phyloP scores from a whole-genome alignment of 2,329 filamentous ascomycete species.

The Cercospora zeae-maydis region DNA sequence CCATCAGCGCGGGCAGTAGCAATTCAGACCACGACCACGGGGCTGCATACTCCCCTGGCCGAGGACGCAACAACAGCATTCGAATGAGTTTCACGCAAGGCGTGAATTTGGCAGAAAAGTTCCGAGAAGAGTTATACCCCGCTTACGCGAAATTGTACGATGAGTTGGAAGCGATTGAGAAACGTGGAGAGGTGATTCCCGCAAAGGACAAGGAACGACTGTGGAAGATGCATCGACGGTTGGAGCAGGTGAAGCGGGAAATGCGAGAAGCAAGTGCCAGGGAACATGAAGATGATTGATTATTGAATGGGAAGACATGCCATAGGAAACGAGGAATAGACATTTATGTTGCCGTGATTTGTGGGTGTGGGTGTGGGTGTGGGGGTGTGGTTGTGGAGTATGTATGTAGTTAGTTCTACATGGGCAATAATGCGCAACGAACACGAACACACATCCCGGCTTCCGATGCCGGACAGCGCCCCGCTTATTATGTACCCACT shows the following conservation, averaged over 20 bases:
- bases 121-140: slow-evolving; percentile 55
- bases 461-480: slow-evolving; percentile 8
- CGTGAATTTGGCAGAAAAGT: slow-evolving; percentile 48
- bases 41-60: slow-evolving; percentile 5
- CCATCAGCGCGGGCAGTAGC: slow-evolving; percentile 25
- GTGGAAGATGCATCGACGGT: slow-evolving; percentile 51
- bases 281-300: slow-evolving; percentile 17
- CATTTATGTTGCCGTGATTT: not conserved
- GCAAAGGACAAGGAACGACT: slow-evolving; percentile 50
- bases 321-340: not conserved
- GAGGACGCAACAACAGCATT: slow-evolving; percentile 26
- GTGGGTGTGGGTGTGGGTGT: not conserved
- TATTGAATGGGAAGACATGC: not conserved
- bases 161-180: slow-evolving; percentile 38
- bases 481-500: not conserved
- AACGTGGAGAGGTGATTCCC: slow-evolving; percentile 30
- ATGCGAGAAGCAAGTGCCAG: slow-evolving; percentile 43
- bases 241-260: slow-evolving; percentile 57
- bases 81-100: slow-evolving; percentile 38
- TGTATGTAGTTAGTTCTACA: no score
- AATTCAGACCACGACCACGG: slow-evolving; percentile 10
- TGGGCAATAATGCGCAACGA: no score
- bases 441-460: not conserved
- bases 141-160: slow-evolving; percentile 57
- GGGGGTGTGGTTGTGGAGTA: not conserved